phyloP scores from a whole-genome alignment of 345 rosid genomes.

The Cardiospermum halicacabum region DNA sequence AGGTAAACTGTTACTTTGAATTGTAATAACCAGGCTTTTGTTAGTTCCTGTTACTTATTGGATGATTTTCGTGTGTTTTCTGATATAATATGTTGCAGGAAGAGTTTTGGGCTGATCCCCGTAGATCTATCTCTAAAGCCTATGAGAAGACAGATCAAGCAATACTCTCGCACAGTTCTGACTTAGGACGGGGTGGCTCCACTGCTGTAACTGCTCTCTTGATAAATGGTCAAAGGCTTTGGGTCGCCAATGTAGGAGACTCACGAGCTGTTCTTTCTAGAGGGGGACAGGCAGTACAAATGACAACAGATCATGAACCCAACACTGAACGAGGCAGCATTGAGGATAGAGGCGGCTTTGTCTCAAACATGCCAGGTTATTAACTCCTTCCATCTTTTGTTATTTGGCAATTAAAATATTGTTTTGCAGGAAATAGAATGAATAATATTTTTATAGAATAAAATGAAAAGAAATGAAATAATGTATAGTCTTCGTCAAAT shows the following conservation, averaged over 20 bases:
- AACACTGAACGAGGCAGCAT: conserved; percentile 57
- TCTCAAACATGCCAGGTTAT: conserved; percentile 71
- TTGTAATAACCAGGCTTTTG: conserved; percentile 11
- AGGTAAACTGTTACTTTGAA: conserved; percentile 33
- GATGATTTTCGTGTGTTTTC: conserved; percentile 15
- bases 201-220: conserved; percentile 76
- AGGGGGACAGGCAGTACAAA: conserved; percentile 46
- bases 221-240: conserved; percentile 44
- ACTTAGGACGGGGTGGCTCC: conserved; percentile 72
- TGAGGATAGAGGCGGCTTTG: conserved; percentile 72
- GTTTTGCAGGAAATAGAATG: neutral
- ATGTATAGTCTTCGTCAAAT: neutral
- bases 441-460: neutral
- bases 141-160: conserved; percentile 66
- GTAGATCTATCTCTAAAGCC: conserved; percentile 53
- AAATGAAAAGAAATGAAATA: neutral
- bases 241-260: conserved; percentile 70
- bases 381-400: neutral
- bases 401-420: neutral
- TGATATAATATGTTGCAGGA: conserved; percentile 31
- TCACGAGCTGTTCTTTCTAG: conserved; percentile 63
- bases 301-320: conserved; percentile 70
- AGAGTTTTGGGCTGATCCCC: conserved; percentile 61
- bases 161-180: conserved; percentile 49
- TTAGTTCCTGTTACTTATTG: neutral